Base-by-base conservation (phyloP, 129 eudicot species). In the Mikania micrantha region DNA sequence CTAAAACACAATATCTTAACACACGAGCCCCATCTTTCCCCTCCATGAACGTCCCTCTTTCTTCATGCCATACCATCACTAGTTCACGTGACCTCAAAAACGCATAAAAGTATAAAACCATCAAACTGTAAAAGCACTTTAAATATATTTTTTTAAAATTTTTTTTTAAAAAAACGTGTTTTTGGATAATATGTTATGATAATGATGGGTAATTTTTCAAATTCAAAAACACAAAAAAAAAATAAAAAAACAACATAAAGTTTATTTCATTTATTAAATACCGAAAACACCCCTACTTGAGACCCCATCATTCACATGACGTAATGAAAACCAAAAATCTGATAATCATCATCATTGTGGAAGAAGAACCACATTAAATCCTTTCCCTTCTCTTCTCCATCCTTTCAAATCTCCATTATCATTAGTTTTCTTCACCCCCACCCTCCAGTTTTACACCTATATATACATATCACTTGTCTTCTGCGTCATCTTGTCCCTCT, bases 251-350 rank as follows among this genome's bases (percentile, higher is more conserved):
- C n/a, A n/a, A n/a, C n/a, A n/a, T n/a, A n/a, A n/a, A n/a, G n/a
- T n/a, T n/a, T n/a, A n/a, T n/a, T n/a, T n/a, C n/a, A n/a, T 7
- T 44, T 36, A 7, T 36, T 36, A 36, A 11, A 54, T 67, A 20
- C 44, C 75, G 19, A 67, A 48, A 81, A 47, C 79, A 70, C 81
- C 82, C 82, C 49, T 72, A 64, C 81, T 77, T 65, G 77, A 70
- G 73, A 70, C 60, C 78, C 80, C 87, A 85, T 81, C 88, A 85
- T 85, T 88, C 91, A 85, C 87, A 83, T 85, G 92, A 88, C 92
- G 84, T 87, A 83, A 85, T 80, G 82, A 64, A 76, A 73, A 56
- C 64, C 72, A 74, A 85, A 82, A 77, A 54, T 60, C 69, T 72
- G 74, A 76, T 72, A 68, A 70, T 82, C 77, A 80, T 85, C 71